Conservation (phyloP, 2,329 filamentous ascomycete genomes). For the Tolypocladium ophioglossoides region DNA sequence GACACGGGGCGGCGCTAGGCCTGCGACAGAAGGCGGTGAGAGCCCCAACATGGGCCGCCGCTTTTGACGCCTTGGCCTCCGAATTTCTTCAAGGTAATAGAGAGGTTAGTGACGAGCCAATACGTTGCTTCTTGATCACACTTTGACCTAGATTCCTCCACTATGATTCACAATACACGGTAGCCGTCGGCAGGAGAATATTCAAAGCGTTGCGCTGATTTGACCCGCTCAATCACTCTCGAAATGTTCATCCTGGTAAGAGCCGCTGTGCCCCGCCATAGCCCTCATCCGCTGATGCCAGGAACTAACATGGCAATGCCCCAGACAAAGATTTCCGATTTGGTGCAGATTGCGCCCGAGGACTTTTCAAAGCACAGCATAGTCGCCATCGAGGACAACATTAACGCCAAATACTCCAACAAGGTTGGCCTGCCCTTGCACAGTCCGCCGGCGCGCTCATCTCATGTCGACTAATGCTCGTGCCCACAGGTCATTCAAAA, state of each 20-base stretch:
- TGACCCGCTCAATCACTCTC: background rate
- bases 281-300: background rate
- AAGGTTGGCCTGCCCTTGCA: slow-evolving; percentile 41
- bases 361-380: slow-evolving; percentile 78
- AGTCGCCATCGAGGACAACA: slow-evolving; percentile 87
- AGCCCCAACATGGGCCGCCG: background rate
- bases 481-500: slow-evolving; percentile 67
- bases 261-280: background rate
- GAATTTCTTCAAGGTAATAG: background rate
- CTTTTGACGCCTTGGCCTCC: background rate
- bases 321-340: slow-evolving; percentile 85
- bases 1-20: background rate
- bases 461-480: background rate
- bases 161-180: background rate
- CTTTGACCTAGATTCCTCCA: background rate
- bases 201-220: background rate
- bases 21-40: slow-evolving; percentile 3
- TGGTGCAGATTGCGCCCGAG: slow-evolving; percentile 83
- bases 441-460: background rate
- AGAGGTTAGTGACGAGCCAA: background rate
- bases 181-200: background rate
- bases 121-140: background rate
- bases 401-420: slow-evolving; percentile 95
- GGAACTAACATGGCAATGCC: background rate
- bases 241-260: slow-evolving; percentile 5